Base-by-base conservation (phyloP, 768 basidiomycete species). In the Suillus tomentosus region DNA sequence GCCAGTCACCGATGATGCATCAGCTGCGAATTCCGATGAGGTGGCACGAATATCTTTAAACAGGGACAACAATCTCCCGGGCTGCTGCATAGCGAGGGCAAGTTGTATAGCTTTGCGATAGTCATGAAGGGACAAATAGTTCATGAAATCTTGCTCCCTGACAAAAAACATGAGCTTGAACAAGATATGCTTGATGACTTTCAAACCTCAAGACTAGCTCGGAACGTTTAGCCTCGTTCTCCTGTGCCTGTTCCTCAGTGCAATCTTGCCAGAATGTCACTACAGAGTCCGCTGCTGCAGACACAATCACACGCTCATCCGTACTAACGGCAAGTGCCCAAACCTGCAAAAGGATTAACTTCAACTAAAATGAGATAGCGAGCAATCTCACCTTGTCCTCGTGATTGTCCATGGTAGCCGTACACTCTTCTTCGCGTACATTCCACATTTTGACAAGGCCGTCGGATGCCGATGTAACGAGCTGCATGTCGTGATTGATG, bases 381-480 rank as follows among this genome's bases (percentile, higher is more conserved):
- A 27, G 40, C 6, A 45, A 36, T 62, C 87, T 22, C 65, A 92
- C 96, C 84, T 98, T 99, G 67, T 98, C 96, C 74, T 97, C 94
- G 70, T 99, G 97, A 71, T 96, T 96, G 75, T 99, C 97, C 76
- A 99, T 79, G 6, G 96, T 99, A 19, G 87, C 80, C 8, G 86
- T 80, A 69, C 96, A 98, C 69, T 92, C 87, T 73, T 99, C 97
- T 60, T 92, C 89, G 70, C 85, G 84, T 61, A 96, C 83, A 75
- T 91, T 94, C 97, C 97, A 99, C 34, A 99, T 67, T 78, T 99
- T 99, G 65, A 99, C 92, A 50, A 99, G 78, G 40, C 97, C 97
- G 74, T 99, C 97, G 17, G 95, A 94, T 11, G 92, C 94, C 17
- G 93, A 82, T 65, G 93, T 96, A 55, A 95, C 90, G 47, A 99